Conservation (phyloP, 192 early-diverging fungal genomes). For the Coemansia sp. region DNA sequence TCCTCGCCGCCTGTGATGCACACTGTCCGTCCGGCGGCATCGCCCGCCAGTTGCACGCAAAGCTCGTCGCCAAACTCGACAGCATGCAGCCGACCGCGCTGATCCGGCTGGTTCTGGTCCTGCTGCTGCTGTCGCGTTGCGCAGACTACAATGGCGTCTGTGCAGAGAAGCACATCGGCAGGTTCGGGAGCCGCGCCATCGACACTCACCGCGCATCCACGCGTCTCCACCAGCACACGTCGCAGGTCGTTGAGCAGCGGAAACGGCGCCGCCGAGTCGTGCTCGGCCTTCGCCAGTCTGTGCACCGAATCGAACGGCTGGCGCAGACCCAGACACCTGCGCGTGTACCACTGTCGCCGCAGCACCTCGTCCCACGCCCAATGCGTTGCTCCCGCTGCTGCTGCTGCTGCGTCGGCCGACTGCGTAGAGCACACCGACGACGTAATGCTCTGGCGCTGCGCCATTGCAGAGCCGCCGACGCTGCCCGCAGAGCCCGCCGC, state of each 20-base stretch:
- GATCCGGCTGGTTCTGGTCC: not conserved
- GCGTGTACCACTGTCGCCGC: conserved; percentile 47
- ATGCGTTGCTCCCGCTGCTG: conserved; percentile 11
- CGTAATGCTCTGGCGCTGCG: not conserved
- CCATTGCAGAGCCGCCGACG: not conserved
- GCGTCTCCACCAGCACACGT: conserved; percentile 29
- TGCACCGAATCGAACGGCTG: conserved; percentile 47
- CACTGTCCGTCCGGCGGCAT: not conserved
- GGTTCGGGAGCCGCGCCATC: not conserved
- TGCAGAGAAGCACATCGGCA: conserved; percentile 36
- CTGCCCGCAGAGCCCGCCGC: not conserved
- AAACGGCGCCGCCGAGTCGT: conserved; percentile 20
- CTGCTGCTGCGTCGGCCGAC: not conserved
- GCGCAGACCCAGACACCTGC: conserved; percentile 34
- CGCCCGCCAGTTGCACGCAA: conserved; percentile 20
- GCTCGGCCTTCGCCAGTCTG: conserved; percentile 40
- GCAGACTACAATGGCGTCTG: conserved; percentile 36
- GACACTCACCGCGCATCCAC: not conserved
- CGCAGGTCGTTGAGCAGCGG: conserved; percentile 49
- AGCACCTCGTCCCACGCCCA: conserved; percentile 40
- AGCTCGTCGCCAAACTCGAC: conserved; percentile 36
- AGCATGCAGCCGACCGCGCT: conserved; percentile 19
- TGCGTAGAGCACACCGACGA: not conserved
- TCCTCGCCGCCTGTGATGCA: conserved; percentile 16
- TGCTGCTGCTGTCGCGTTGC: not conserved